Base-by-base conservation (phyloP, 805 yeast genomes). In the Priceomyces melissophilus region DNA sequence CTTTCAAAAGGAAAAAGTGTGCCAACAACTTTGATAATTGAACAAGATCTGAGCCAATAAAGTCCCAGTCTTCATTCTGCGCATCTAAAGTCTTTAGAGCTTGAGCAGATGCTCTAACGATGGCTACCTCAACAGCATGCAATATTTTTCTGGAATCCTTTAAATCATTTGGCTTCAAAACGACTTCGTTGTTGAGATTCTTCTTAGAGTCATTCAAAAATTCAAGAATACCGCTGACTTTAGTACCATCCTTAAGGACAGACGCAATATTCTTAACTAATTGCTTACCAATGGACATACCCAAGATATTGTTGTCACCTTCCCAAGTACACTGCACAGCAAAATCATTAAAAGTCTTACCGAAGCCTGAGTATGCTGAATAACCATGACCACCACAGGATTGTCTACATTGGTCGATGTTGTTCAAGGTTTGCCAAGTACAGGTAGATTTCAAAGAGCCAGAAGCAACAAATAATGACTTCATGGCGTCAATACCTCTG, bases 251-350 rank as follows among this genome's bases (percentile, higher is more conserved):
- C 39, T 66, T 62, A 29, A 64, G 48, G 5, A 61, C 53, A 9
- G 55, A 52, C 35, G 64, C 55, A n/a, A 71, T 72, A 41, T 67
- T 65, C 61, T 79, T 83, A 46, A 81, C 69, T 33, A 82, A 68
- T 30, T 89, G 81, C 60, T 90, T 81, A 41, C 96, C 96, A 45
- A 88, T 78, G 40, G 87, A 82, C 62, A 86, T 78, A 2, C 89
- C 84, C 49, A 88, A 71, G 31, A 88, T 81, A 53, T 82, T 87
- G 69, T 88, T 88, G 63, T 88, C 96, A 63, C 96, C 96, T 68
- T 88, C 96, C 96, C 96, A 88, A n/a, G 96, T 88, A 63, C 95
- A 88, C 66, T 89, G 96, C 27, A 88, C 96, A 13, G 85, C 95
- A 84, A 91, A 89, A 61, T 88, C 96, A 46, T 76, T 75, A 71